phyloP scores from a whole-genome alignment of 2,329 filamentous ascomycete genomes.

The Xylariaceae sp. region DNA sequence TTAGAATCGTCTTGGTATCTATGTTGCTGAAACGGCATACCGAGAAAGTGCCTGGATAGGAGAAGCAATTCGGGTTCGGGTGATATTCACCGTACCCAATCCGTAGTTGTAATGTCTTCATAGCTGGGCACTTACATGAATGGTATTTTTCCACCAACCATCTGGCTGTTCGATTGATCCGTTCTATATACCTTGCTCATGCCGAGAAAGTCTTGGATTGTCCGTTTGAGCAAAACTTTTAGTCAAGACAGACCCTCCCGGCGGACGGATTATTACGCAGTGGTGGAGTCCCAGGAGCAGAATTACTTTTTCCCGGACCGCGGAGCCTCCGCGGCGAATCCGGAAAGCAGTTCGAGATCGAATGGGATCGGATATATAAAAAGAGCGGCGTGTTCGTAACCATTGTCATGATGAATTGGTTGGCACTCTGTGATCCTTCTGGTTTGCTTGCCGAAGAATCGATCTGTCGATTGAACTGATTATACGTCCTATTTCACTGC shows the following conservation, averaged over 20 bases:
- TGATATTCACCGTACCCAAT: neutral
- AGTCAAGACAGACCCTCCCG: conserved; percentile 1
- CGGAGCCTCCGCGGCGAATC: conserved; percentile 13
- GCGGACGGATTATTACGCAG: neutral
- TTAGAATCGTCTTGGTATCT: too few species aligned
- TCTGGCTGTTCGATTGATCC: neutral
- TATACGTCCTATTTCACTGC: neutral
- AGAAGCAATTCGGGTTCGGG: too few species aligned
- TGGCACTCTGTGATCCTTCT: neutral
- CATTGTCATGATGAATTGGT: neutral
- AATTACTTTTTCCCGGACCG: conserved; percentile 3
- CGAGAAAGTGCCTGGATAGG: too few species aligned
- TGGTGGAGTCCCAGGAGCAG: neutral
- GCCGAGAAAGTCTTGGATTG: conserved; percentile 16
- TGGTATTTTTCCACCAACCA: conserved; percentile 19
- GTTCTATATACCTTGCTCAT: neutral
- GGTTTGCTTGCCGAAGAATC: neutral
- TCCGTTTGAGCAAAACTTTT: neutral
- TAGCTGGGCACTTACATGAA: neutral
- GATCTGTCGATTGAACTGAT: neutral
- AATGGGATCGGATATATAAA: neutral
- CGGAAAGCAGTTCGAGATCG: conserved; percentile 6
- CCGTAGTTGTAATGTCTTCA: neutral
- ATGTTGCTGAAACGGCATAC: too few species aligned
- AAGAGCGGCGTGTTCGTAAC: conserved; percentile 2